Evolutionary conservation across 495 filamentous ascomycete species (phyloP), one percentile per base, ranked within the genome.

Genomic region (Penicillium silybi): DNA sequence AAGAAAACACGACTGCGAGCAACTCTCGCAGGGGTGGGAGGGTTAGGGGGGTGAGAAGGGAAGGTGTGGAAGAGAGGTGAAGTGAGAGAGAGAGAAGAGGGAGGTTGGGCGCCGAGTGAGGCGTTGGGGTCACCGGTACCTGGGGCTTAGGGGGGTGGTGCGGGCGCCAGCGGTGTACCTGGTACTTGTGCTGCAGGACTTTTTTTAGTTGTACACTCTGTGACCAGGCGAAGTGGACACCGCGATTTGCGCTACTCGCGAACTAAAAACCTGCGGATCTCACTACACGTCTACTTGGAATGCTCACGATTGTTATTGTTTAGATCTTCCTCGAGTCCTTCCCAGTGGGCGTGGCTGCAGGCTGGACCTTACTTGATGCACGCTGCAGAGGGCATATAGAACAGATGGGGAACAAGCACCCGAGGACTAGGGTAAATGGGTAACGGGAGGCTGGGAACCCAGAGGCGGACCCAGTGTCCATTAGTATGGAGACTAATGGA

Each of bases 341-440:
- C 54, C 61, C 45, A 39, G 45, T 35, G 23, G 2, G 48, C 41
- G 18, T 27, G 29, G 18, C 51, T 53, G 51, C 51, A 58, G 41
- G 35, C 32, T 35, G 59, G 56, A 48, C 61, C 61, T 64, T 64
- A 52, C 61, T 61, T 64, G 45, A 57, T 50, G 61, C 61, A 58
- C 43, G 44, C 50, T 54, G 59, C 56, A 46, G 17, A 29, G 18
- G 37, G 40, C 48, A 42, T 40, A 23, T 23, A 23, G 38, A 47
- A 38, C 54, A 38, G 50, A 23, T 25, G 35, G 20, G 32, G 23
- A 11, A 44, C 17, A 10, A 48, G 17, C 22, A 35, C 43, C 29
- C 29, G 9, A 32, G 2, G 29, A 13, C 11, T 11, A 13, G 11
- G 29, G 1, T 15, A 13, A 1, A 1, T 13, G 9, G 29, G 10